Evolutionary conservation across 352 stramenopile species (phyloP).

Genomic region (Aphanomyces cochlioides): DNA sequence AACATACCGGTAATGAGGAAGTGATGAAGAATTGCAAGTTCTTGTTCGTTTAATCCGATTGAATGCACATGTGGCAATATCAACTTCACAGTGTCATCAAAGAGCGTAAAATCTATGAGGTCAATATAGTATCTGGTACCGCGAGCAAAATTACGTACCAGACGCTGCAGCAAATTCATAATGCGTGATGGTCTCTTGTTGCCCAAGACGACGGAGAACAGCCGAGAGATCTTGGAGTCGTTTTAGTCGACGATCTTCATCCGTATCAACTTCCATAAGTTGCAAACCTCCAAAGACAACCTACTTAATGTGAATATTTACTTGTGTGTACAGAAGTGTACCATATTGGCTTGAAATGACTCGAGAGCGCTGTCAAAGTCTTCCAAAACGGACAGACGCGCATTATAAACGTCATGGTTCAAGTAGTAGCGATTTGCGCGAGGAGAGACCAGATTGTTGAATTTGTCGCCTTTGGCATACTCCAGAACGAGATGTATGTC

Average conservation of each 20-base stretch:
- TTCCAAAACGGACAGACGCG: conserved; percentile 68
- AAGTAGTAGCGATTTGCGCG: conserved; percentile 82
- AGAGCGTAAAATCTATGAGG: conserved; percentile 64
- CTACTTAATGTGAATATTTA: conserved; percentile 10
- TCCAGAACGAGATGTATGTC: conserved; percentile 80
- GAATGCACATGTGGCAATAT: conserved; percentile 76
- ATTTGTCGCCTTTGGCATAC: conserved; percentile 62
- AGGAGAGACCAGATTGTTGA: conserved; percentile 55
- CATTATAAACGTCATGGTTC: conserved; percentile 84
- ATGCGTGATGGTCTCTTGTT: conserved; percentile 52
- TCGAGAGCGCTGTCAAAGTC: conserved; percentile 64
- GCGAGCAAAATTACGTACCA: conserved; percentile 33
- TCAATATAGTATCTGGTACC: background rate
- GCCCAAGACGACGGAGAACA: conserved; percentile 65
- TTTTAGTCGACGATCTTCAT: conserved; percentile 47
- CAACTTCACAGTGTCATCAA: conserved; percentile 73
- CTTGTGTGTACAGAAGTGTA: conserved; percentile 3
- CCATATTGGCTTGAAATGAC: conserved; percentile 57
- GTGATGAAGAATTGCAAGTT: conserved; percentile 79
- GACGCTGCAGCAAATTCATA: conserved; percentile 83
- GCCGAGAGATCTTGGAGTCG: conserved; percentile 61
- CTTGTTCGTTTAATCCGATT: conserved; percentile 79
- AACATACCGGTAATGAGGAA: conserved; percentile 56
- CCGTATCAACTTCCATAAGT: conserved; percentile 78
- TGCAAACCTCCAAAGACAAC: conserved; percentile 78